Conservation (phyloP, 768 basidiomycete genomes). For the Multifurca ochricompacta region DNA sequence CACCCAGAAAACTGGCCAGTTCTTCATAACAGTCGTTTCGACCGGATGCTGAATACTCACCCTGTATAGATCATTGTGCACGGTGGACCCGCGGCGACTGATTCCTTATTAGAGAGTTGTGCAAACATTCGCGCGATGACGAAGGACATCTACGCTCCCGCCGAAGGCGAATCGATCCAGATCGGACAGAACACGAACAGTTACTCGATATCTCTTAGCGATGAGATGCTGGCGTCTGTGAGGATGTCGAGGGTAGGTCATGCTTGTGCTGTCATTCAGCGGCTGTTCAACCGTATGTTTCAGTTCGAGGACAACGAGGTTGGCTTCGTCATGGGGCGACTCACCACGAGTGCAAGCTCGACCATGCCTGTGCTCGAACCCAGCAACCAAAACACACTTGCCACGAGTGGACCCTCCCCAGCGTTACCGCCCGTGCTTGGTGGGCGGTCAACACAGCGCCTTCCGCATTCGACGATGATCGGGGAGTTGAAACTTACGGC, state of each 20-base stretch:
- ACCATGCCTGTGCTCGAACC: conserved; percentile 86
- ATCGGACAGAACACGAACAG: conserved; percentile 95
- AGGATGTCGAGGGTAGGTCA: conserved; percentile 76
- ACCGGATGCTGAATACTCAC: conserved; percentile 1
- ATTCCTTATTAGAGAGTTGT: conserved; percentile 72
- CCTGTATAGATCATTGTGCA: conserved; percentile 75
- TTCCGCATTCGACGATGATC: conserved; percentile 92
- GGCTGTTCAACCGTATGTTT: neutral
- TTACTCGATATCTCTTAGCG: conserved; percentile 90
- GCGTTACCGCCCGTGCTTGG: conserved; percentile 44
- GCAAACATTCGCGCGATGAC: conserved; percentile 84
- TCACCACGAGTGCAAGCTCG: conserved; percentile 77
- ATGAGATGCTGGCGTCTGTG: conserved; percentile 70
- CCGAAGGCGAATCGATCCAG: conserved; percentile 65
- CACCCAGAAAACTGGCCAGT: conserved; percentile 88
- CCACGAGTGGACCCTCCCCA: conserved; percentile 15
- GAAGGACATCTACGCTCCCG: conserved; percentile 81
- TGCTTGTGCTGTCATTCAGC: conserved; percentile 3
- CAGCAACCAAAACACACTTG: conserved; percentile 25
- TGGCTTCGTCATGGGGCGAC: conserved; percentile 84
- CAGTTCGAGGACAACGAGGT: conserved; percentile 99
- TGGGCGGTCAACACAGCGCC: conserved; percentile 52
- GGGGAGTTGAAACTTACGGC: conserved; percentile 91
- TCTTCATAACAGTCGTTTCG: neutral
- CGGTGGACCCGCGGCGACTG: conserved; percentile 57